Conservation (phyloP, 2,329 filamentous ascomycete species). For the Paraphoma chrysanthemicola region DNA sequence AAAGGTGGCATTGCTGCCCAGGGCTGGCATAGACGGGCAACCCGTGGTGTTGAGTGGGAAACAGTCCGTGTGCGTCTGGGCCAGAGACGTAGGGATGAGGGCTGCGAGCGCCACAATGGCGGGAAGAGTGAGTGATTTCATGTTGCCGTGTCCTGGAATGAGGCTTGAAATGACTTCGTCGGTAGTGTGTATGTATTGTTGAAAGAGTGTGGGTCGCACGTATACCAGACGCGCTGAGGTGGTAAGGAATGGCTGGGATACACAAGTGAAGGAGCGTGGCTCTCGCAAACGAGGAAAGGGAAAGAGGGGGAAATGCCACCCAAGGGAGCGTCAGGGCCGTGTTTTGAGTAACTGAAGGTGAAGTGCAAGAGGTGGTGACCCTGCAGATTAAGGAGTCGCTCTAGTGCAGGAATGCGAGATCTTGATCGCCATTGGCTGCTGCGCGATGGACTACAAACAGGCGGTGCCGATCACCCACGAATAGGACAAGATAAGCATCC, state of each 20-base stretch:
- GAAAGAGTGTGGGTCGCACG: conserved; percentile 44
- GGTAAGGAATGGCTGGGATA: conserved; percentile 31
- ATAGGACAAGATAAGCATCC: background rate
- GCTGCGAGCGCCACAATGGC: conserved; percentile 46
- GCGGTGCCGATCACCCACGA: conserved; percentile 21
- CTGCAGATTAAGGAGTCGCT: conserved; percentile 34
- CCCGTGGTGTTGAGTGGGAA: conserved; percentile 73
- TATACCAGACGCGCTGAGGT: conserved; percentile 43
- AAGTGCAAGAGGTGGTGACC: conserved; percentile 22
- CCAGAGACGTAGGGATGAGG: conserved; percentile 58
- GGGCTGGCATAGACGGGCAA: conserved; percentile 75
- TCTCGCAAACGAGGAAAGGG: conserved; percentile 29
- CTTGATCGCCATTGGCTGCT: conserved; percentile 6
- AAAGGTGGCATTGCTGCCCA: conserved; percentile 65
- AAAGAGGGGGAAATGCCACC: conserved; percentile 14
- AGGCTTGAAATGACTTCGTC: conserved; percentile 5
- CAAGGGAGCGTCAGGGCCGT: conserved; percentile 33
- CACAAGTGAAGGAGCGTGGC: conserved; percentile 37
- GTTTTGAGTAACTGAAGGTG: conserved; percentile 33
- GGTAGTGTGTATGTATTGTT: conserved; percentile 6
- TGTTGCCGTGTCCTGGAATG: conserved; percentile 13
- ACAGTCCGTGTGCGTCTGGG: conserved; percentile 80
- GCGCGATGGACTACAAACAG: conserved; percentile 19
- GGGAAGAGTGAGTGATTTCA: conserved; percentile 44
- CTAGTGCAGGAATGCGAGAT: conserved; percentile 21